Conservation (phyloP, 31 red algal species). For the Bonnemaisonia californica region DNA sequence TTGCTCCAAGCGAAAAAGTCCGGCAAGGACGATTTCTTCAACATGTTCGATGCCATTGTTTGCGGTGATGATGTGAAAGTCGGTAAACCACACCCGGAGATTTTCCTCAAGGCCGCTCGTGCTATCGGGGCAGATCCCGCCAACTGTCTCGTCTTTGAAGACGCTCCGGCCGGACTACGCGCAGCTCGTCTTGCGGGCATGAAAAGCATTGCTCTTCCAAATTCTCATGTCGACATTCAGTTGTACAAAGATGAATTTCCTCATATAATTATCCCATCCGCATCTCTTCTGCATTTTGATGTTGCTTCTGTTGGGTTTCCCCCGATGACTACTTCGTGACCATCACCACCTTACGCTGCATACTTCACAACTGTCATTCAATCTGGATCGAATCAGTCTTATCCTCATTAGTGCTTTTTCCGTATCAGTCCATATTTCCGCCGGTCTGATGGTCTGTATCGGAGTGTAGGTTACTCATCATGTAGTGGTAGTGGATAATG, state of each 20-base stretch:
- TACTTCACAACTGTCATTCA: too few relatives aligned
- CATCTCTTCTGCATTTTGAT: slow-evolving; percentile 61
- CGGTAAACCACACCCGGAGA: slow-evolving; percentile 86
- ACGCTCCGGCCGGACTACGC: slow-evolving; percentile 66
- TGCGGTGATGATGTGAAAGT: slow-evolving; percentile 64
- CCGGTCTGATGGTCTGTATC: too few relatives aligned
- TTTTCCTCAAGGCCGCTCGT: slow-evolving; percentile 73
- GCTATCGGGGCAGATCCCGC: slow-evolving; percentile 53
- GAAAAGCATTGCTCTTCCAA: slow-evolving; percentile 73
- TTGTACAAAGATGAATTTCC: slow-evolving; percentile 56
- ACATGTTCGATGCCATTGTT: slow-evolving; percentile 69
- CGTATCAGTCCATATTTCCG: too few relatives aligned
- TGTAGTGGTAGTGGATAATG: too few relatives aligned
- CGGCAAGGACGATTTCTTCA: slow-evolving; percentile 65
- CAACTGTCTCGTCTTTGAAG: slow-evolving; percentile 87
- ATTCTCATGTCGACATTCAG: slow-evolving; percentile 55
- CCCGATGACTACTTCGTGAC: slow-evolving; percentile 17
- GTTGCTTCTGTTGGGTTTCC: slow-evolving; percentile 48
- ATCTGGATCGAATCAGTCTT: too few relatives aligned
- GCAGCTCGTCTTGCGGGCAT: slow-evolving; percentile 83
- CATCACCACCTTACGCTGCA: too few relatives aligned
- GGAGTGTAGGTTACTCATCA: too few relatives aligned
- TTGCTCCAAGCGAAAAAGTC: slow-evolving; percentile 67
- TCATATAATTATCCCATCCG: slow-evolving; percentile 38
- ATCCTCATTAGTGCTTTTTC: too few relatives aligned